A percentile compares a stretch with the other conserved stretches of the same genome.
Evolutionary conservation across 2,329 filamentous ascomycete species (phyloP).

Genomic region (Exophiala dermatitidis): DNA sequence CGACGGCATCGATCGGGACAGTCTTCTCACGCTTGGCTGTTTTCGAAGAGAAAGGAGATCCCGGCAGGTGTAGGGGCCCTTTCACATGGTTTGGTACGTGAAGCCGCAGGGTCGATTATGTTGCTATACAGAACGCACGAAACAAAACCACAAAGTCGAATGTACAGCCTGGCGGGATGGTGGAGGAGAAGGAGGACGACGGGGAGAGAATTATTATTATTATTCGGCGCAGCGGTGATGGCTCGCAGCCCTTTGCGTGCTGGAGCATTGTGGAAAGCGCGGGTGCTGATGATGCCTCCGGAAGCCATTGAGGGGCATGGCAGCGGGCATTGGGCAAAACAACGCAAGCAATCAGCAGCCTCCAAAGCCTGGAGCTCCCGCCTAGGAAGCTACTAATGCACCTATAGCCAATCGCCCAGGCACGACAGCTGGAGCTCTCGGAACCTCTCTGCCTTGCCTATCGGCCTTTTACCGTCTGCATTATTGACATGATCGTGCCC

Average conservation of each 20-base stretch:
- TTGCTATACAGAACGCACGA: not conserved
- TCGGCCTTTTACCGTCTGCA: not conserved
- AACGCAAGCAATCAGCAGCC: not conserved
- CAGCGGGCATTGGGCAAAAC: not conserved
- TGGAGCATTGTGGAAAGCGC: conserved; percentile 3
- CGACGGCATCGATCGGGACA: conserved; percentile 24
- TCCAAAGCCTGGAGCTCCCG: not conserved
- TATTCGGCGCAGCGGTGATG: not conserved
- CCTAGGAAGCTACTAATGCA: not conserved
- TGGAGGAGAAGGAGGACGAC: not conserved
- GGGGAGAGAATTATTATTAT: conserved; percentile 5
- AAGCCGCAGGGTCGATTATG: not conserved
- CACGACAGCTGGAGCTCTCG: not conserved
- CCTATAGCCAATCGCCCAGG: not conserved
- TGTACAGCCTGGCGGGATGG: not conserved
- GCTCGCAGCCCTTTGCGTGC: not conserved
- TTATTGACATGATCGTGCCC: not conserved
- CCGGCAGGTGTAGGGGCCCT: conserved; percentile 17
- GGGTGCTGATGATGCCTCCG: not conserved
- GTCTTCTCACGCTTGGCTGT: conserved; percentile 23
- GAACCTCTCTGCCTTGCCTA: not conserved
- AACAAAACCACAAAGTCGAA: not conserved
- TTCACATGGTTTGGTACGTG: conserved; percentile 20
- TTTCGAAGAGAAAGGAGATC: conserved; percentile 15
- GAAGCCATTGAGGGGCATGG: not conserved